These are phyloP conservation scores for Syzygium aqueum DNA, from an alignment of 345 rosid species.

Conservation along the genomic window DNA sequence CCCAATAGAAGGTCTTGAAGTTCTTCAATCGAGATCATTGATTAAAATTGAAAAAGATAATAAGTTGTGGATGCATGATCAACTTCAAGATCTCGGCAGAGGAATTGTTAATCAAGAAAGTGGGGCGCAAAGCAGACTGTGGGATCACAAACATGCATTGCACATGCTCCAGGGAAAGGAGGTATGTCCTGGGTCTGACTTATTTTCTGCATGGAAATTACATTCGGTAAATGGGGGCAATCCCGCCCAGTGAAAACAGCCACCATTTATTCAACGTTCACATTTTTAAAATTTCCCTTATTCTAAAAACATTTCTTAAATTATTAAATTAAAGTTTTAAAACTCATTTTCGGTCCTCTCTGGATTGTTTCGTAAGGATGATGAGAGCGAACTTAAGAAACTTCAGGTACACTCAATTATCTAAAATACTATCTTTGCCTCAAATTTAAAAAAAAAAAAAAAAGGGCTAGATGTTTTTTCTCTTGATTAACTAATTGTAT, in stretches of 20 bases:
- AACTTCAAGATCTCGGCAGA: not conserved
- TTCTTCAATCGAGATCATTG: not conserved
- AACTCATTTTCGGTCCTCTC: not conserved
- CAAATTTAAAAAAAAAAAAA: not conserved
- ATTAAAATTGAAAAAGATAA: not conserved
- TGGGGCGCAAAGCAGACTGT: not conserved
- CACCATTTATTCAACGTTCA: not conserved
- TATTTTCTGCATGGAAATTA: not conserved
- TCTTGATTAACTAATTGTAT: not conserved
- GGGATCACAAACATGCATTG: not conserved
- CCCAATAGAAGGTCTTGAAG: not conserved
- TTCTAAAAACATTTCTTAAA: not conserved
- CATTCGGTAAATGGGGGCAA: not conserved
- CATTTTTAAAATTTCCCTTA: not conserved
- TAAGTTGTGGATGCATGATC: not conserved
- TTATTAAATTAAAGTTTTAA: too few species aligned
- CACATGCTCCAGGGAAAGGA: not conserved
- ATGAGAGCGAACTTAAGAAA: not conserved
- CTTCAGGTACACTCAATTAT: too few species aligned
- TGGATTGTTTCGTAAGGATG: not conserved
- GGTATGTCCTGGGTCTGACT: not conserved
- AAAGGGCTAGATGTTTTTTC: not conserved
- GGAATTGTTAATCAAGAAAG: not conserved
- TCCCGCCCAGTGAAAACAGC: not conserved
- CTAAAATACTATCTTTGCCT: not conserved